phyloP scores from a whole-genome alignment of 805 yeast species.

The Candida coquimbonensis region DNA sequence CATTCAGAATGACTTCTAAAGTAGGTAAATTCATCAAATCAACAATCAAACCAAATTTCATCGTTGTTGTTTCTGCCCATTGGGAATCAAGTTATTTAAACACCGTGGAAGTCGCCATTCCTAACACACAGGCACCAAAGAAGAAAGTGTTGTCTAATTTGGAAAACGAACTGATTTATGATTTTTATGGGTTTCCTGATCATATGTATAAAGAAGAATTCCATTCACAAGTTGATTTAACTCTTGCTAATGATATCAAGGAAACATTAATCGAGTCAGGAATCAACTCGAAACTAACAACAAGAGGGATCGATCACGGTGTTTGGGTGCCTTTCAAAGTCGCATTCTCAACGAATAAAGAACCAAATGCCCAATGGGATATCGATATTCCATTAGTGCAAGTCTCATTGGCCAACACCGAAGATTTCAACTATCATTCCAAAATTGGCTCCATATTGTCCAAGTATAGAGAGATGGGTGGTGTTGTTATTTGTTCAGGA shows the following conservation, averaged over 20 bases:
- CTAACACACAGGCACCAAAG: conserved; percentile 17
- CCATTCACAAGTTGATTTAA: conserved; percentile 39
- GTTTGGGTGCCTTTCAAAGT: conserved; percentile 76
- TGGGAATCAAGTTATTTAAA: conserved; percentile 50
- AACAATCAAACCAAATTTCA: conserved; percentile 52
- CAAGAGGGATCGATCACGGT: conserved; percentile 79
- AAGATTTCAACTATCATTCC: conserved; percentile 38
- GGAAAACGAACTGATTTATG: conserved; percentile 60
- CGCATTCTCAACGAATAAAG: conserved; percentile 43
- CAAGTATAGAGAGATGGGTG: conserved; percentile 44
- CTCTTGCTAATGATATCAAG: conserved; percentile 39
- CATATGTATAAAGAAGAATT: conserved; percentile 58
- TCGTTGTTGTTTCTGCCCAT: conserved; percentile 69
- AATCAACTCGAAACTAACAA: conserved; percentile 35
- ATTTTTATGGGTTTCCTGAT: conserved; percentile 66
- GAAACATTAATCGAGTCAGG: conserved; percentile 35
- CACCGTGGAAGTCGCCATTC: conserved; percentile 43
- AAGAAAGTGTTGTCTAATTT: conserved; percentile 7
- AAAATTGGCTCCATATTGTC: conserved; percentile 51
- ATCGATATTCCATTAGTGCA: conserved; percentile 35
- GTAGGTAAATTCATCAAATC: conserved; percentile 47
- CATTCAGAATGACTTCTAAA: conserved; percentile 42
- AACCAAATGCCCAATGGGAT: conserved; percentile 19
- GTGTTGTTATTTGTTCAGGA: conserved; percentile 59
- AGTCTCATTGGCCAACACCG: conserved; percentile 28